These are phyloP conservation scores for Pisolithus albus DNA, from an alignment of 768 basidiomycete species.

Conservation along the genomic window DNA sequence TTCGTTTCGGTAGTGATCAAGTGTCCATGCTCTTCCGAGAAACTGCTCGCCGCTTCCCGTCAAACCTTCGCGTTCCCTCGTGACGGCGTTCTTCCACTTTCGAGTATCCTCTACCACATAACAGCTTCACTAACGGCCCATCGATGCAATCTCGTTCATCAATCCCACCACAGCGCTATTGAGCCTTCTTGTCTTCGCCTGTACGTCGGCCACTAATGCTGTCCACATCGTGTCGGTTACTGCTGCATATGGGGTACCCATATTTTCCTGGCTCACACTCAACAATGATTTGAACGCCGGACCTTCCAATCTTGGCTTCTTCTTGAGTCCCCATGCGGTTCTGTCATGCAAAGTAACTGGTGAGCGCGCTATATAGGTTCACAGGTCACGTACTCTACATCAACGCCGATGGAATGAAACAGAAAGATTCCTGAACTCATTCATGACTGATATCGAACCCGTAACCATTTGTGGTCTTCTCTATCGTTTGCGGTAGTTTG, in stretches of 20 bases:
- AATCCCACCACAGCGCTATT: conserved; percentile 35
- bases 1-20: neutral
- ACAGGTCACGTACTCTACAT: conserved; percentile 54
- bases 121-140: conserved; percentile 44
- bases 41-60: conserved; percentile 46
- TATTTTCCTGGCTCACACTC: conserved; percentile 43
- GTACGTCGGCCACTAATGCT: conserved; percentile 48
- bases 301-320: conserved; percentile 39
- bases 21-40: neutral
- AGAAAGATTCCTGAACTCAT: too few species aligned
- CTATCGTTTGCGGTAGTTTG: too few species aligned
- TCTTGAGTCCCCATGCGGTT: conserved; percentile 24
- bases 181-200: conserved; percentile 49
- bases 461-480: too few species aligned
- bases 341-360: neutral
- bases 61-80: conserved; percentile 54
- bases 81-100: conserved; percentile 57
- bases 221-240: conserved; percentile 48
- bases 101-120: conserved; percentile 48
- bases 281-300: conserved; percentile 41
- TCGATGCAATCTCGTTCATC: conserved; percentile 53
- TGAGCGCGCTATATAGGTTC: conserved; percentile 48
- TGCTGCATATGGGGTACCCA: conserved; percentile 44
- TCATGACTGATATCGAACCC: too few species aligned
- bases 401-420: conserved; percentile 1